These are phyloP conservation scores for Apiospora arundinis DNA, from an alignment of 2,329 filamentous ascomycete species.

Conservation along the genomic window DNA sequence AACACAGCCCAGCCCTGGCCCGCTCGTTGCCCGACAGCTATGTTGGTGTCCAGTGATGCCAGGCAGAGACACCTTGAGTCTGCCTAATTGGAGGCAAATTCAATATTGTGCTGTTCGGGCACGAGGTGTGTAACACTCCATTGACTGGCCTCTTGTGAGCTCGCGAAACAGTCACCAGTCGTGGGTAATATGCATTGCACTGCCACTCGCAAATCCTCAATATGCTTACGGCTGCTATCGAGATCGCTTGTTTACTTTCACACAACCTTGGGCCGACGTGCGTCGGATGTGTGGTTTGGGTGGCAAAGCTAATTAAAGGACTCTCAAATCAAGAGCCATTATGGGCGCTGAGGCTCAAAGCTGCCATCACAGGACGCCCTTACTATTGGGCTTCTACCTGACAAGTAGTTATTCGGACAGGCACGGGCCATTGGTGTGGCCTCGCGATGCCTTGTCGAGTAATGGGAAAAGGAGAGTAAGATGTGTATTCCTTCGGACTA, in stretches of 20 bases:
- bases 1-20: not conserved
- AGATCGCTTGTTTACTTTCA: not conserved
- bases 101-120: not conserved
- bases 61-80: not conserved
- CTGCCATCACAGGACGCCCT: too few relatives aligned
- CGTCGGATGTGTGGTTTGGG: too few relatives aligned
- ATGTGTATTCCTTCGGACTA: too few relatives aligned
- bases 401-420: too few relatives aligned
- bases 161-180: not conserved
- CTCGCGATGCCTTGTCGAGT: too few relatives aligned
- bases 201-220: not conserved
- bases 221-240: not conserved
- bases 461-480: too few relatives aligned
- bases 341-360: too few relatives aligned
- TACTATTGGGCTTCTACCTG: too few relatives aligned
- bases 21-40: not conserved
- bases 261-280: too few relatives aligned
- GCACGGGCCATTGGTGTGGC: too few relatives aligned
- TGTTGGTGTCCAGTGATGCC: not conserved
- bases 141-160: not conserved
- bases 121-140: not conserved
- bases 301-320: too few relatives aligned
- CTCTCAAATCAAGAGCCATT: too few relatives aligned
- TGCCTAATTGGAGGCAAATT: not conserved
- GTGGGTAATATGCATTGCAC: not conserved